A percentile compares a stretch with the other conserved stretches of the same genome.
Evolutionary conservation across 169 alveolate species (phyloP).

Genomic region (Eimeria maxima): DNA sequence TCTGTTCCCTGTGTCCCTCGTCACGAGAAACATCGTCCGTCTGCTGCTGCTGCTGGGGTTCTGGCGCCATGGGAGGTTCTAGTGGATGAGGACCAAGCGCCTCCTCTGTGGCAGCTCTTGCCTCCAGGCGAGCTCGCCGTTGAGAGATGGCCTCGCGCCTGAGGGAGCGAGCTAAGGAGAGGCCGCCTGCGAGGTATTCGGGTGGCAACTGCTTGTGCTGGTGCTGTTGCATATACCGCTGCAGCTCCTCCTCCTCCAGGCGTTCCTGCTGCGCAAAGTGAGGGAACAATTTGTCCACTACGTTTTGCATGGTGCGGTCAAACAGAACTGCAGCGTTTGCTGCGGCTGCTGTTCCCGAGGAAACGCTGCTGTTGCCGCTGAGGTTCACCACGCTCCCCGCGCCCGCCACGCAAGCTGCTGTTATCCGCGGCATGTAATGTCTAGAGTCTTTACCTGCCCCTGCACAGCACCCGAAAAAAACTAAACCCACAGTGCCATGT

Average conservation of each 20-base stretch:
- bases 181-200: slow-evolving; percentile 48
- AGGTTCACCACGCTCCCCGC: slow-evolving; percentile 44
- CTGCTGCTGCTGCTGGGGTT: neutral
- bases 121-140: slow-evolving; percentile 58
- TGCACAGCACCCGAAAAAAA: neutral
- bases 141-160: slow-evolving; percentile 62
- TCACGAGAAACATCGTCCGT: neutral
- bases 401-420: slow-evolving; percentile 71
- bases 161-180: neutral
- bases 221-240: slow-evolving; percentile 72
- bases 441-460: slow-evolving; percentile 73
- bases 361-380: slow-evolving; percentile 55
- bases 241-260: slow-evolving; percentile 80
- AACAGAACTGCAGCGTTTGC: slow-evolving; percentile 80
- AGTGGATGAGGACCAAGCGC: slow-evolving; percentile 33
- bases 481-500: neutral
- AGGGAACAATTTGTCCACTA: slow-evolving; percentile 87
- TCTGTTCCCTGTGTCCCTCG: neutral
- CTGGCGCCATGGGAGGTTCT: slow-evolving; percentile 48
- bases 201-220: slow-evolving; percentile 67
- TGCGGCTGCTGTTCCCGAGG: slow-evolving; percentile 54
- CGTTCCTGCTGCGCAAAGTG: slow-evolving; percentile 84
- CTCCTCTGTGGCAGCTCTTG: slow-evolving; percentile 53
- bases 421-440: slow-evolving; percentile 72
- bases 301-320: slow-evolving; percentile 87